Base-by-base conservation (phyloP, 352 stramenopile species). In the Phytophthora pisi region DNA sequence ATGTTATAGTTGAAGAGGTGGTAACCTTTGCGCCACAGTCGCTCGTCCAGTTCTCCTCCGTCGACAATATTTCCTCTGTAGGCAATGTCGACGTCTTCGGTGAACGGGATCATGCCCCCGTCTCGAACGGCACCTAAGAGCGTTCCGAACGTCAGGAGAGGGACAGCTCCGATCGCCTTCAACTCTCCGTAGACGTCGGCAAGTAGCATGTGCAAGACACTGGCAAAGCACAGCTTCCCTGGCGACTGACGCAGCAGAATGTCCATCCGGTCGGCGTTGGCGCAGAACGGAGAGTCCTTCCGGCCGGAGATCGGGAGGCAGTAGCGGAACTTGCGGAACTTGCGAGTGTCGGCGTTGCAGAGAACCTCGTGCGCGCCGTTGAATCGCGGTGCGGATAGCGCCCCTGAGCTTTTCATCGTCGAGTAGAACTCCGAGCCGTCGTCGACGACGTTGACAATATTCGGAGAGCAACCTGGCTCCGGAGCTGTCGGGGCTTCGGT, bases 141-240 rank as follows among this genome's bases (percentile, higher is more conserved):
- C n/a, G 76, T 77, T 45, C 79, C 79, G 42, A 64, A 88, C 9
- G 78, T 62, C 30, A 88, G 31, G 6, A 68, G 52, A 24, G 79
- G 79, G 30, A 60, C 18, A 5, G 36, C 61, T 13, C 59, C 62
- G 13, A 77, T 26, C 4, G 18, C 51, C 34, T 66, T 24, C 28
- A 88, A 53, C 55, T 85, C 70, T 10, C 71, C 57, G 54, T 82
- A 84, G 2, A 83, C 74, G 54, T 88, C 79, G 38, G 78, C 57
- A 2, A 88, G 62, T n/a, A 88, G 55, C 68, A 85, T 69, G 59
- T 88, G 74, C 57, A 88, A 59, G n/a, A 80, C 71, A 52, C 76
- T 83, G 20, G 50, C 66, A 45, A 75, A 78, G 60, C 79, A 88
- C 9, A 72, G 46, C 51, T 74, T 78, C 4, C 62, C 46, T 28